A percentile compares a stretch with the other conserved stretches of the same genome.
phyloP scores from a whole-genome alignment of 1,139 yeast species.

The Martiniozyma asiatica region DNA sequence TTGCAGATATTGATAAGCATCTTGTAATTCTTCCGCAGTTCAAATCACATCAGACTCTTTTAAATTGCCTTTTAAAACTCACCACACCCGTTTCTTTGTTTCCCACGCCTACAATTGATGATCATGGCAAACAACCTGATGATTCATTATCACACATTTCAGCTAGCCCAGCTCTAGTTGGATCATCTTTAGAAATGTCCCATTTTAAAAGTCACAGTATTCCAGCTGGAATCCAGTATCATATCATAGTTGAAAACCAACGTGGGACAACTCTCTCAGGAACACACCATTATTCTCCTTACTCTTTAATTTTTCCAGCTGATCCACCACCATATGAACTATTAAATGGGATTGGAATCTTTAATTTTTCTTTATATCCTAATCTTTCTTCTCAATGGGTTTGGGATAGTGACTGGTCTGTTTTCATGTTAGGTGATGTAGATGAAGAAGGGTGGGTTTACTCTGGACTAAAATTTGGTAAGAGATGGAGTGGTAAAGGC shows the following conservation, averaged over 20 bases:
- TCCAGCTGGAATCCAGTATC: constrained; percentile 11
- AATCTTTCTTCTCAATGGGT: constrained; percentile 57
- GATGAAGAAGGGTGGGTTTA: constrained; percentile 78
- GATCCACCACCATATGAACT: constrained; percentile 40
- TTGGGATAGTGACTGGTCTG: constrained; percentile 66
- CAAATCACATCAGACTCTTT: too few species aligned
- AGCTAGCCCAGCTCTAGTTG: too few species aligned
- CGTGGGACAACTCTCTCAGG: constrained; percentile 60
- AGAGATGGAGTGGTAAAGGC: constrained; percentile 49
- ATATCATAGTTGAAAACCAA: constrained; percentile 45
- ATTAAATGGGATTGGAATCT: constrained; percentile 19
- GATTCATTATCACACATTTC: too few species aligned
- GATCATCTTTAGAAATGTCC: too few species aligned
- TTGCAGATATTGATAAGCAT: too few species aligned
- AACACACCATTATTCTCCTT: constrained; percentile 44
- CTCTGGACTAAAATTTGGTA: constrained; percentile 33
- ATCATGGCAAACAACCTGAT: too few species aligned
- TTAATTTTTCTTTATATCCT: constrained; percentile 33
- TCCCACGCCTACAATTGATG: too few species aligned
- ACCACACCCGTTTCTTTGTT: too few species aligned
- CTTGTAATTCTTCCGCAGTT: too few species aligned
- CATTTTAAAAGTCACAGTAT: constrained; percentile 6
- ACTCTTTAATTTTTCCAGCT: constrained; percentile 39
- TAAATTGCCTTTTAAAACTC: too few species aligned
- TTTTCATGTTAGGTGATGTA: constrained; percentile 57